phyloP scores from a whole-genome alignment of 108 stramenopile species.

The Nitzschia inconspicua region DNA sequence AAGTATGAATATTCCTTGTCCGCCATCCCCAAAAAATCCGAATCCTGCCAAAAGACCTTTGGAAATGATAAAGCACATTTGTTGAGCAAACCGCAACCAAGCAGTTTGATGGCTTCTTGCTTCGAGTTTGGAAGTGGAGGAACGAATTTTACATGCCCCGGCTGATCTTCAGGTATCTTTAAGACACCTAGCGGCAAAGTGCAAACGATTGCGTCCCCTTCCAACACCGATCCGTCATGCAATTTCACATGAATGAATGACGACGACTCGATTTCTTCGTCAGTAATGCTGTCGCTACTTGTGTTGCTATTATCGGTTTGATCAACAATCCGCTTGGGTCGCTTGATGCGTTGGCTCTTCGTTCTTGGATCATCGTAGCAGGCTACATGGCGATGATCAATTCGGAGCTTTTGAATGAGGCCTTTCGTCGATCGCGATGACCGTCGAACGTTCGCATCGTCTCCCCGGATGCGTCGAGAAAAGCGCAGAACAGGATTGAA shows the following conservation, averaged over 20 bases:
- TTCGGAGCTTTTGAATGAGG: conserved; percentile 14
- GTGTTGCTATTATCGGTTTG: conserved; percentile 4
- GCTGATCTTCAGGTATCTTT: conserved; percentile 45
- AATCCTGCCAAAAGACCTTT: conserved; percentile 70
- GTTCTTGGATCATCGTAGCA: conserved; percentile 16
- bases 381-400: conserved; percentile 11
- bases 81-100: conserved; percentile 87
- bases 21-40: conserved; percentile 74
- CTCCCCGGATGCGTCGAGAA: conserved; percentile 25
- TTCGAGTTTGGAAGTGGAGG: conserved; percentile 76
- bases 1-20: conserved; percentile 47
- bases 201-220: conserved; percentile 79
- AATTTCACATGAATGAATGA: conserved; percentile 45
- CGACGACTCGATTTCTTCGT: background rate
- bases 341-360: background rate
- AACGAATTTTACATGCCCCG: conserved; percentile 58
- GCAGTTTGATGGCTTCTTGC: conserved; percentile 60
- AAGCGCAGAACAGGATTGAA: background rate
- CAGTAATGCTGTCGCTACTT: background rate
- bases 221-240: conserved; percentile 57
- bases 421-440: conserved; percentile 36
- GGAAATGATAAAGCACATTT: conserved; percentile 81
- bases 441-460: conserved; percentile 30
- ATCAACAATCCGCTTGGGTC: background rate
- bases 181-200: conserved; percentile 87